phyloP scores from a whole-genome alignment of 2,329 filamentous ascomycete species.

The Dendryphion nanum region DNA sequence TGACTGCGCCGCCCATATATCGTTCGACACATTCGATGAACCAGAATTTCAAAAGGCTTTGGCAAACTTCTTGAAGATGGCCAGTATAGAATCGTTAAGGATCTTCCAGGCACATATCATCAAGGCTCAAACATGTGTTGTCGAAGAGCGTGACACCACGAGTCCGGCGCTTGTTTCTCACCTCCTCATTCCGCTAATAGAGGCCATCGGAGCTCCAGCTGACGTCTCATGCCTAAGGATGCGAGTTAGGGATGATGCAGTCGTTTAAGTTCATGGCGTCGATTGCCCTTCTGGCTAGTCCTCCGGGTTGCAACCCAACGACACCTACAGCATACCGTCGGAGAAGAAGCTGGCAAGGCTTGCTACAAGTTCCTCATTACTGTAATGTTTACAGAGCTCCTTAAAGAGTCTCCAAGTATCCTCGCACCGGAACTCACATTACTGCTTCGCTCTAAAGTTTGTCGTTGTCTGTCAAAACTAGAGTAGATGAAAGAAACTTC shows the following conservation, averaged over 20 bases:
- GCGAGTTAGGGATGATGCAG: slow-evolving; percentile 59
- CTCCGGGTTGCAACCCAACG: slow-evolving; percentile 57
- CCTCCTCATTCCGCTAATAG: slow-evolving; percentile 59
- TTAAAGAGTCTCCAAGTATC: slow-evolving; percentile 34
- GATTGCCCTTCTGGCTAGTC: slow-evolving; percentile 60
- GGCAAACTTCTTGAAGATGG: slow-evolving; percentile 54
- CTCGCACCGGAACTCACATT: too few species aligned
- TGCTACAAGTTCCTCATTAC: slow-evolving; percentile 59
- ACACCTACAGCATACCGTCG: slow-evolving; percentile 43
- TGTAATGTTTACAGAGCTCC: slow-evolving; percentile 45
- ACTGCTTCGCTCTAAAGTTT: slow-evolving; percentile 53
- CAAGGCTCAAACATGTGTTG: slow-evolving; percentile 50
- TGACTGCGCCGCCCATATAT: too few species aligned
- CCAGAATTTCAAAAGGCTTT: slow-evolving; percentile 52
- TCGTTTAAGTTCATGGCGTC: slow-evolving; percentile 56
- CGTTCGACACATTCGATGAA: too few species aligned
- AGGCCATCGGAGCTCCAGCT: slow-evolving; percentile 48
- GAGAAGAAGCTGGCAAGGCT: slow-evolving; percentile 41
- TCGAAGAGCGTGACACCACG: slow-evolving; percentile 57
- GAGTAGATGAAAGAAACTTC: too few species aligned
- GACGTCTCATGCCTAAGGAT: slow-evolving; percentile 48
- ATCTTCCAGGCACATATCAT: slow-evolving; percentile 48
- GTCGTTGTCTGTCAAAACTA: slow-evolving; percentile 57
- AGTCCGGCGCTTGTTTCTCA: slow-evolving; percentile 57
- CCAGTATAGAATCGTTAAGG: slow-evolving; percentile 52